phyloP scores from a whole-genome alignment of 257 asterid species.

The Capsicum pubescens region DNA sequence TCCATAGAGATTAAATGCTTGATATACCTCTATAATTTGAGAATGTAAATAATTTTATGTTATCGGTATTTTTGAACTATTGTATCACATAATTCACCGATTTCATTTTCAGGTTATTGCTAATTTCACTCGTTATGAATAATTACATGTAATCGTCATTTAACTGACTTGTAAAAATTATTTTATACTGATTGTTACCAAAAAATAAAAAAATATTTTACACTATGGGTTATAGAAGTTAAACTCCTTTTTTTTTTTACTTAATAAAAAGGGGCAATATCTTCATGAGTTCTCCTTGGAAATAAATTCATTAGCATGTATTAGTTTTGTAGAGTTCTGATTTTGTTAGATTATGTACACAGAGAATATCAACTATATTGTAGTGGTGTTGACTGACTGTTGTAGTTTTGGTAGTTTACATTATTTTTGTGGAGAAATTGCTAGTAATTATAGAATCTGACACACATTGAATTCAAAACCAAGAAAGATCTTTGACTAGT shows the following conservation, averaged over 20 bases:
- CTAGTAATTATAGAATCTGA: constrained; percentile 20
- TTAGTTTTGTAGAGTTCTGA: neutral
- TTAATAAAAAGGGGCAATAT: neutral
- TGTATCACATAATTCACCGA: neutral
- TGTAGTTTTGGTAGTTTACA: neutral
- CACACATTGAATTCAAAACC: neutral
- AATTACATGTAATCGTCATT: neutral
- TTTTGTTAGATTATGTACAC: neutral
- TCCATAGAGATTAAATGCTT: neutral
- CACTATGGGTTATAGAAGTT: neutral
- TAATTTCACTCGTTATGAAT: neutral
- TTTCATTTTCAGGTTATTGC: neutral
- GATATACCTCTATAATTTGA: neutral
- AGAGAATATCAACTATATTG: neutral
- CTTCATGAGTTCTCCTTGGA: neutral
- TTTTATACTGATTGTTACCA: no score
- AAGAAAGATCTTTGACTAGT: constrained; percentile 20
- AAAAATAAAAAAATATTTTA: neutral
- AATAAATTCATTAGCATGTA: neutral
- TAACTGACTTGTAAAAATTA: neutral
- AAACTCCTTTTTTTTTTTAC: neutral
- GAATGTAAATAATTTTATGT: neutral
- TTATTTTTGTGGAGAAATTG: neutral
- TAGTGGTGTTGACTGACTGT: neutral
- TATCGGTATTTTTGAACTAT: neutral